A percentile compares a stretch with the other conserved stretches of the same genome.
Evolutionary conservation across 2,329 filamentous ascomycete genomes (phyloP).

Genomic region (Nemania diffusa): DNA sequence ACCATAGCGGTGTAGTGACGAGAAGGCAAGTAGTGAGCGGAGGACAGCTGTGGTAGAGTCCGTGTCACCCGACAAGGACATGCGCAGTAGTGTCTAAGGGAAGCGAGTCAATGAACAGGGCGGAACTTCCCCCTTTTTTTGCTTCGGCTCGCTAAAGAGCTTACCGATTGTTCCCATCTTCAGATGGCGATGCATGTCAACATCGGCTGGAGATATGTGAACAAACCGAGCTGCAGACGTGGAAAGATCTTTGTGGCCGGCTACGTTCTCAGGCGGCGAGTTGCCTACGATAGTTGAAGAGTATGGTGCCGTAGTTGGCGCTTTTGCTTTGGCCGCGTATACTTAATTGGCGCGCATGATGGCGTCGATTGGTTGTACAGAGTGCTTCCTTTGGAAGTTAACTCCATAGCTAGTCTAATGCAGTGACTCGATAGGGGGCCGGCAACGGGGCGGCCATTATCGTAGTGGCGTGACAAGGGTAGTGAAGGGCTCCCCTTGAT

Average conservation of each 20-base stretch:
- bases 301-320: not conserved
- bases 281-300: not conserved
- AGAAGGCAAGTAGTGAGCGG: slow-evolving; percentile 1
- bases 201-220: not conserved
- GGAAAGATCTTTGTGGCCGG: too few relatives aligned
- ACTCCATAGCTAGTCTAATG: not conserved
- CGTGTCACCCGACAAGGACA: not conserved
- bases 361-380: not conserved
- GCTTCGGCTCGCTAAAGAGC: not conserved
- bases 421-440: not conserved
- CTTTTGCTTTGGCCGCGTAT: not conserved
- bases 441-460: not conserved
- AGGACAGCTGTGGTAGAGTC: not conserved
- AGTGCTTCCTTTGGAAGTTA: not conserved
- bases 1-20: slow-evolving; percentile 4
- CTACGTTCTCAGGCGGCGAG: not conserved
- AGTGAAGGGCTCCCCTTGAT: not conserved
- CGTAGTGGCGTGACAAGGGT: not conserved
- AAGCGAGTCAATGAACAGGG: not conserved
- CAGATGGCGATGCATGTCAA: not conserved
- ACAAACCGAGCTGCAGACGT: not conserved
- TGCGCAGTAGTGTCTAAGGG: not conserved
- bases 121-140: not conserved
- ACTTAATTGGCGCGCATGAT: not conserved
- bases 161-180: too few relatives aligned